These are phyloP conservation scores for Rhodotorula sp. DNA, from an alignment of 1,284 basidiomycete genomes.

Conservation along the genomic window DNA sequence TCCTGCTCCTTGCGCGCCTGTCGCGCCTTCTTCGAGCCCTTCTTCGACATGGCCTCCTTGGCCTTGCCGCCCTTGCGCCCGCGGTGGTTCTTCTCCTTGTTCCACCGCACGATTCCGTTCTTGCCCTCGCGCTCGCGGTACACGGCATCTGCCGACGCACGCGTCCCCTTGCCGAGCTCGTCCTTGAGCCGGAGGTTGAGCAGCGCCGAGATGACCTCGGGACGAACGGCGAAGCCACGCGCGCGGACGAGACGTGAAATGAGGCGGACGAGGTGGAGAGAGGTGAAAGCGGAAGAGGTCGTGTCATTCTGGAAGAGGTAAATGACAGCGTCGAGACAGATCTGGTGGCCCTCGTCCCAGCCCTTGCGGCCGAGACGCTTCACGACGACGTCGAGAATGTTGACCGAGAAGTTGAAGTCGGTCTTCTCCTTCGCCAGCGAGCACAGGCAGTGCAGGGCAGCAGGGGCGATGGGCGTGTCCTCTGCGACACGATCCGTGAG, in stretches of 20 bases:
- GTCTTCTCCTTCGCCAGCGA: constrained; percentile 77
- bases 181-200: constrained; percentile 82
- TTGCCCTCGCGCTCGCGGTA: constrained; percentile 56
- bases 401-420: constrained; percentile 96
- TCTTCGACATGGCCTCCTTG: constrained; percentile 47
- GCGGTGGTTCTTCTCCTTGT: constrained; percentile 58
- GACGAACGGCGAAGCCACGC: constrained; percentile 83
- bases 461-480: constrained; percentile 68
- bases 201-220: constrained; percentile 81
- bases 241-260: constrained; percentile 97
- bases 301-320: constrained; percentile 77
- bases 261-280: constrained; percentile 84
- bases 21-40: constrained; percentile 79
- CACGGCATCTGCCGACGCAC: constrained; percentile 64
- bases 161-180: constrained; percentile 69
- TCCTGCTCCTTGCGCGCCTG: constrained; percentile 77
- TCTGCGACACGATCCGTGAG: constrained; percentile 55
- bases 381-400: constrained; percentile 86
- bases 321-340: constrained; percentile 78
- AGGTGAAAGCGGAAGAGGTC: constrained; percentile 59
- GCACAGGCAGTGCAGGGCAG: constrained; percentile 82
- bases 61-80: constrained; percentile 60
- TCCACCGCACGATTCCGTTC: constrained; percentile 58
- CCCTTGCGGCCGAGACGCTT: constrained; percentile 78
- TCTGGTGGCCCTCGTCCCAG: constrained; percentile 71